phyloP scores from a whole-genome alignment of 116 monocot species.

The Phalaenopsis hybrid region DNA sequence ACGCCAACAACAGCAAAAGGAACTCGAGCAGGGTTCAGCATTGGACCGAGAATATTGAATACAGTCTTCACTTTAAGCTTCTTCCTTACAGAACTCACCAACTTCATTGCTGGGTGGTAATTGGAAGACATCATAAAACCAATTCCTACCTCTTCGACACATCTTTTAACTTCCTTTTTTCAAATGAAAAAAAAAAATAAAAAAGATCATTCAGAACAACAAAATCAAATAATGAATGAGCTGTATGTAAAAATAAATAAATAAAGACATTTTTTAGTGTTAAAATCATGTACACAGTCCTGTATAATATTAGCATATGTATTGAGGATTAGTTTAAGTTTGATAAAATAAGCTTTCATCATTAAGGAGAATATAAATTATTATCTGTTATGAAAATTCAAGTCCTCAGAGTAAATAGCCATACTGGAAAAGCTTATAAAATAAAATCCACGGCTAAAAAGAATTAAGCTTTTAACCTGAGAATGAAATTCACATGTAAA shows the following conservation, averaged over 20 bases:
- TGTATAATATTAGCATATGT: neutral
- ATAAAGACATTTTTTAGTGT: neutral
- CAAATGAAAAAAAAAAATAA: slow-evolving; percentile 10
- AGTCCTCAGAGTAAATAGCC: neutral
- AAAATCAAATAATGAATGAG: neutral
- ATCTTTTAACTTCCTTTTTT: slow-evolving; percentile 57
- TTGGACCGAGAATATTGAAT: slow-evolving; percentile 92
- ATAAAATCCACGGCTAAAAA: neutral
- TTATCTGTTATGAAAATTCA: too few species aligned
- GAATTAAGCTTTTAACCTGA: neutral
- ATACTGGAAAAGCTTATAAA: neutral
- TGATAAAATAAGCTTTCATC: too few species aligned
- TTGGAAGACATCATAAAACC: slow-evolving; percentile 96
- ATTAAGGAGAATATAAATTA: too few species aligned
- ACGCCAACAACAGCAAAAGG: slow-evolving; percentile 89
- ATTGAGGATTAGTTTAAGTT: too few species aligned
- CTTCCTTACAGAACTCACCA: slow-evolving; percentile 77
- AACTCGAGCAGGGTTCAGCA: slow-evolving; percentile 88
- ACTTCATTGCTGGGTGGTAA: slow-evolving; percentile 96
- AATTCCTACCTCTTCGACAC: slow-evolving; percentile 62
- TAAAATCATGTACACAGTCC: neutral
- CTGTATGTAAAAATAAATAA: neutral
- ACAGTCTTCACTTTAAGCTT: slow-evolving; percentile 93
- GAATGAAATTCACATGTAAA: neutral
- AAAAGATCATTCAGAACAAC: neutral